phyloP scores from a whole-genome alignment of 495 filamentous ascomycete genomes.

The Platismatia glauca region DNA sequence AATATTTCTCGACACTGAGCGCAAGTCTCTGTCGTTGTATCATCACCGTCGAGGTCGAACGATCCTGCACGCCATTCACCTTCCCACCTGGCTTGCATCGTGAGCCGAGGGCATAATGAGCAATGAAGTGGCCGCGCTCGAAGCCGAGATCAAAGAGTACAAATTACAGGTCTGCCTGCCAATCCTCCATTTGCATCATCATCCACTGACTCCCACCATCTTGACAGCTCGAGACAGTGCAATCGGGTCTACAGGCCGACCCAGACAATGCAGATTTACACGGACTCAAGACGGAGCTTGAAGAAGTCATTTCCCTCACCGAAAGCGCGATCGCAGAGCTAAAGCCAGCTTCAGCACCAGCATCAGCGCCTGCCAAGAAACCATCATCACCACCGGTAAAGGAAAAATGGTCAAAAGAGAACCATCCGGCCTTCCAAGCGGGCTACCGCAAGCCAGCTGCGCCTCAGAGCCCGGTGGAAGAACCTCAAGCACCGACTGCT shows the following conservation, averaged over 20 bases:
- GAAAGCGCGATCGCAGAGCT: conserved; percentile 74
- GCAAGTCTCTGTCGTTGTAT: background rate
- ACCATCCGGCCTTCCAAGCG: conserved; percentile 59
- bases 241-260: conserved; percentile 67
- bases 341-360: conserved; percentile 48
- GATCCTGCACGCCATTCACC: background rate
- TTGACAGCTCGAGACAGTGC: conserved; percentile 68
- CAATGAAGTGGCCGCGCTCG: conserved; percentile 53
- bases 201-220: conserved; percentile 2
- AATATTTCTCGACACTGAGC: background rate
- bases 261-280: conserved; percentile 75
- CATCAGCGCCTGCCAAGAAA: conserved; percentile 35
- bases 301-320: conserved; percentile 72
- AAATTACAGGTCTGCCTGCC: conserved; percentile 56
- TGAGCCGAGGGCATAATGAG: conserved; percentile 34
- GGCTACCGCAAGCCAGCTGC: conserved; percentile 36
- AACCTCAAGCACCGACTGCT: conserved; percentile 39
- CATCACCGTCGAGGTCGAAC: background rate
- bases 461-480: conserved; percentile 37
- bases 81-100: conserved; percentile 3
- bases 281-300: conserved; percentile 70
- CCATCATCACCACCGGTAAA: conserved; percentile 40
- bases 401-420: conserved; percentile 67
- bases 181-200: background rate
- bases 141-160: conserved; percentile 74